Evolutionary conservation across 768 basidiomycete genomes (phyloP), one percentile per base, ranked within the genome.

Genomic region (Serendipita sp.): DNA sequence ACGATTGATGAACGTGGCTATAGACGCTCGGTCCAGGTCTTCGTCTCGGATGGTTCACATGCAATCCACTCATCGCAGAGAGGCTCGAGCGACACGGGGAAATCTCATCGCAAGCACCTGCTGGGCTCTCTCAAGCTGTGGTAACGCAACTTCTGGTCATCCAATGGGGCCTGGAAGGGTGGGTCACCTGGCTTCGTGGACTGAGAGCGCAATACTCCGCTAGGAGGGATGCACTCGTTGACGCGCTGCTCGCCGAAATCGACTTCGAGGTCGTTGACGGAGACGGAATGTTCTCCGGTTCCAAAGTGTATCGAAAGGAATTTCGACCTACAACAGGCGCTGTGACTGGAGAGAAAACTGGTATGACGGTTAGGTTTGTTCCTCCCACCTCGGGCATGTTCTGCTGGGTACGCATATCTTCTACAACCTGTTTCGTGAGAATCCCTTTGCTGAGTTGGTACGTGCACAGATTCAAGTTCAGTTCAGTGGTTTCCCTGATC

Each of bases 381-480:
- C 86, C 88, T 11, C 89, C 89, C 0, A 80, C 80, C 1, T 79
- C 86, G n/a, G 90, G 90, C 5, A 93, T 92, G 90, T 92, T 89
- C 73, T 67, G 85, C 37, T 87, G 85, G 85, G 83, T 83, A 70
- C 63, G 78, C 71, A 13, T 5, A 7, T 41, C 13, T 7, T 41
- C 5, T 41, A 41, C 41, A 41, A 24, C 24, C 24, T 24, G 24
- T 24, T 24, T 24, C 24, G 24, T 24, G 24, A 24, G 24, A 24
- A 24, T 24, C 24, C 24, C 24, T 24, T 56, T 54, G 34, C 45
- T 64, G 7, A 24, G 64, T 28, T 37, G 32, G 63, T 45, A n/a
- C 63, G 35, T 38, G 54, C 45, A 11, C 62, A 88, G 85, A 69
- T 91, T 45, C 78, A 78, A 68, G 70, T 91, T 32, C 79, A 89